phyloP scores from a whole-genome alignment of 768 basidiomycete species.

The Auriscalpium orientale region DNA sequence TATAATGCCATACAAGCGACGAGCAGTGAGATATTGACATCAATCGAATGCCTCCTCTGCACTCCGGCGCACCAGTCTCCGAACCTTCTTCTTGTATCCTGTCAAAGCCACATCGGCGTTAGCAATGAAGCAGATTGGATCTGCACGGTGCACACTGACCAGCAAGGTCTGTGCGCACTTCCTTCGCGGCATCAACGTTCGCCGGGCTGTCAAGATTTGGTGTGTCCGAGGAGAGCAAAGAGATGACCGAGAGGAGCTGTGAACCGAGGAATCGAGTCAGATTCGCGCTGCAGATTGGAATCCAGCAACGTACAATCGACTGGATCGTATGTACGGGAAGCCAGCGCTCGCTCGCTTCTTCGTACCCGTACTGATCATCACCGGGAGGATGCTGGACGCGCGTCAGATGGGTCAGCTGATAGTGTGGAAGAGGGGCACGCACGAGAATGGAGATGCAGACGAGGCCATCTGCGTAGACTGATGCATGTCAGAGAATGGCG shows the following conservation, averaged over 20 bases:
- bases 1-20: too few relatives aligned
- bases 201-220: slow-evolving; percentile 93
- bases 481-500: slow-evolving; percentile 4
- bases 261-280: slow-evolving; percentile 3
- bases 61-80: slow-evolving; percentile 75
- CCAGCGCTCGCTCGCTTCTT: slow-evolving; percentile 96
- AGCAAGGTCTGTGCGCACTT: slow-evolving; percentile 58
- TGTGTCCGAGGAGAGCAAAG: slow-evolving; percentile 83
- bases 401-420: slow-evolving; percentile 3
- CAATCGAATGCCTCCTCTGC: slow-evolving; percentile 86
- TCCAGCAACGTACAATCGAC: slow-evolving; percentile 64
- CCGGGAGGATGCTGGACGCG: slow-evolving; percentile 78
- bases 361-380: slow-evolving; percentile 94
- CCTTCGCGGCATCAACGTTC: slow-evolving; percentile 93
- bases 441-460: slow-evolving; percentile 97
- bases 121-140: neutral
- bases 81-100: slow-evolving; percentile 96
- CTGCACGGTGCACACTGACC: slow-evolving; percentile 32
- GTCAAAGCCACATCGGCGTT: slow-evolving; percentile 18
- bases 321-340: slow-evolving; percentile 95
- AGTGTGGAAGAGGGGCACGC: slow-evolving; percentile 18
- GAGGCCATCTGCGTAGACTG: slow-evolving; percentile 87
- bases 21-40: neutral
- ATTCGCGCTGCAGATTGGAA: neutral
- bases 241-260: slow-evolving; percentile 94